Evolutionary conservation across 1,284 basidiomycete genomes (phyloP).

Genomic region (Phaffia rhodozyma): DNA sequence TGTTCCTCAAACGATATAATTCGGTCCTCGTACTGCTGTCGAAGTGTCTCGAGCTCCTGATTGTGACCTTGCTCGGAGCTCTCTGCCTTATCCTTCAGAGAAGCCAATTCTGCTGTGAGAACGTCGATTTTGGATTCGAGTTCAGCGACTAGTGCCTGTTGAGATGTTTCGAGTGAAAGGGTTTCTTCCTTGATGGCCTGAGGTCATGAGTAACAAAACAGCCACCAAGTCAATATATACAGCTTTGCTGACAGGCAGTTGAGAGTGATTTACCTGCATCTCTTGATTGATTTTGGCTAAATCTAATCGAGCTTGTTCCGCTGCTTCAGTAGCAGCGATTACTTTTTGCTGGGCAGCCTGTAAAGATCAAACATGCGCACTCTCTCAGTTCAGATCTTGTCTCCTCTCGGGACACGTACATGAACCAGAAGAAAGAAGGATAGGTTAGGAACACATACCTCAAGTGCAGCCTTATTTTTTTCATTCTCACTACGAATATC

Average conservation of each 20-base stretch:
- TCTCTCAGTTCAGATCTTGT: background rate
- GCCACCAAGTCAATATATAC: background rate
- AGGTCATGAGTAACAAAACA: background rate
- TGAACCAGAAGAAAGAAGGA: background rate
- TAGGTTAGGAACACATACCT: background rate
- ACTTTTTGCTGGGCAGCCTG: constrained; percentile 4
- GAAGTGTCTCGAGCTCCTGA: constrained; percentile 58
- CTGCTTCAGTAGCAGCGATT: background rate
- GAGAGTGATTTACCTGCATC: background rate
- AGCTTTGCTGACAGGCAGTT: background rate
- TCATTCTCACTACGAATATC: background rate
- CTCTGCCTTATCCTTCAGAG: constrained; percentile 46
- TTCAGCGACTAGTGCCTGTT: background rate
- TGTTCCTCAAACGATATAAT: no score
- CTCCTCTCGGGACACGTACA: no score
- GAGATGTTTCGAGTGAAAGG: background rate
- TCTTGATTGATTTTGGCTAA: constrained; percentile 1
- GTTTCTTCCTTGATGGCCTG: constrained; percentile 8
- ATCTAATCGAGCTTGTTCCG: background rate
- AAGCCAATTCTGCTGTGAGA: constrained; percentile 21
- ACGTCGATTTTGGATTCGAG: constrained; percentile 20
- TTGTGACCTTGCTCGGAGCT: constrained; percentile 56
- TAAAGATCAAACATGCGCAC: background rate
- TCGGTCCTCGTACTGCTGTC: background rate
- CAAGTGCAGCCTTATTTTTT: background rate